Conservation (phyloP, 306 rosid species). For the Gastrolobium villosum region DNA sequence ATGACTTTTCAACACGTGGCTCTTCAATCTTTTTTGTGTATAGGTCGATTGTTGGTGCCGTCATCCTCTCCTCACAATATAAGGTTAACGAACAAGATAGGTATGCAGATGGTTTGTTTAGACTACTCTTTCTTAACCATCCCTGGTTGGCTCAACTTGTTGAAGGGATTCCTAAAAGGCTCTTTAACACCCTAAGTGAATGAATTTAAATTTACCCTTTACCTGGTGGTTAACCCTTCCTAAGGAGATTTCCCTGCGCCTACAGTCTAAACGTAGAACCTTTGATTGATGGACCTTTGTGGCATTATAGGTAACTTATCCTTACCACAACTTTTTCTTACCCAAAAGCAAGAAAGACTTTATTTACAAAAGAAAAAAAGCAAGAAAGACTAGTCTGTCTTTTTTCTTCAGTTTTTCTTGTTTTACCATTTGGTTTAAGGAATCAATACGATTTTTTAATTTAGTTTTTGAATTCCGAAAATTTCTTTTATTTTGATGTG, state of each 20-base stretch:
- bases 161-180: not conserved
- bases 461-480: not conserved
- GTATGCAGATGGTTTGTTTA: not conserved
- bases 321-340: not conserved
- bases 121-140: not conserved
- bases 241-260: not conserved
- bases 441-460: not conserved
- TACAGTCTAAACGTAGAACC: no score
- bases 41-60: not conserved
- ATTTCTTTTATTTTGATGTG: not conserved
- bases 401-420: not conserved
- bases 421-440: not conserved
- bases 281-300: no score
- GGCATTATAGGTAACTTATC: not conserved
- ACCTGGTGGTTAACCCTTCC: not conserved
- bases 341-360: no score
- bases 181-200: not conserved
- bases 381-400: not conserved
- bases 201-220: not conserved
- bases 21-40: not conserved
- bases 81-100: no score
- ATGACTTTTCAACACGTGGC: not conserved
- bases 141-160: not conserved
- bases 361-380: no score
- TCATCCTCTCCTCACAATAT: no score